Base-by-base conservation (phyloP, 768 basidiomycete genomes). In the Lentinus brumalis region DNA sequence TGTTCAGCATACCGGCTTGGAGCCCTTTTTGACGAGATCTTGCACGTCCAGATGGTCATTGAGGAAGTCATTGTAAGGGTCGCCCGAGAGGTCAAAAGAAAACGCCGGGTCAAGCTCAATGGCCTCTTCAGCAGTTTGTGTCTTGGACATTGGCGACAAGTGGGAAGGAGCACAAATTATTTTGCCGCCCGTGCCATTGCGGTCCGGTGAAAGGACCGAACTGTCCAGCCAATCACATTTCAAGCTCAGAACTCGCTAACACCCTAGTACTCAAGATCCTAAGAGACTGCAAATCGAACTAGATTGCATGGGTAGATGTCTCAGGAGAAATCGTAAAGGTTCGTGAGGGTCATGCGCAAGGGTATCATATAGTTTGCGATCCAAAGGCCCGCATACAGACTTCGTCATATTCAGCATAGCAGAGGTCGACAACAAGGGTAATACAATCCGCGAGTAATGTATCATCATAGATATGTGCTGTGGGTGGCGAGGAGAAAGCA, bases 91-190 rank as follows among this genome's bases (percentile, higher is more conserved):
- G 73, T 94, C 92, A 70, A 98, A 96, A 38, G 82, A 79, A 70
- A 96, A 94, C 56, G 89, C 88, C 14, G 90, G 91, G 74, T 96
- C 83, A 41, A 98, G 79, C 57, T 80, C 82, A 18, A 63, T 57
- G 40, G 78, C 80, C 38, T 85, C 86, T 40, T 88, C 88, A 50
- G 73, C 74, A 31, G 77, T 74, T 56, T 73, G 69, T 9, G 54
- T 60, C 39, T 54, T 69, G 67, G 65, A 60, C 58, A 57, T 62
- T 49, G 53, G 30, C 53, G 62, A 55, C 51, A 45, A 59, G 61
- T 58, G 50, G 49, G 53, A 56, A 53, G 18, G 30, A 55, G 44
- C 39, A 54, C 45, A 32, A 58, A 62, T 51, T 46, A 56, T 59
- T 56, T 59, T 49, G 21, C 16, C 62, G 62, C 62, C 15, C 50